Base-by-base conservation (phyloP, 2,329 filamentous ascomycete species). In the Trichoderma pleuroti region DNA sequence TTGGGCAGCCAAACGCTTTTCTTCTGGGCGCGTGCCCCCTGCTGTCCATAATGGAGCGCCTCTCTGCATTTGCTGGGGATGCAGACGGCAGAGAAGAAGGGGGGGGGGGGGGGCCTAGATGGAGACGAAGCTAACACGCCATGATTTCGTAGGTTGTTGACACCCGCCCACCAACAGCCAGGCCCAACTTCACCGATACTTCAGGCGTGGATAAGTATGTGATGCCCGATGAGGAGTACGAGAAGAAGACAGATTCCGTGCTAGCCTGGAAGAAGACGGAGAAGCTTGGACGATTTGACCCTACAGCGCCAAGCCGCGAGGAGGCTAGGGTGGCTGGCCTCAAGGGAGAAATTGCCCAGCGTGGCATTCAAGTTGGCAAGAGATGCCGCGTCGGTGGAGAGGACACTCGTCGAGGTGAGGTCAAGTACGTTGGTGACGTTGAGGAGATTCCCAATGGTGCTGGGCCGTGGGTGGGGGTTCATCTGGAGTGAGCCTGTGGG, bases 241-340 rank as follows among this genome's bases (percentile, higher is more conserved):
- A 94, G 79, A 89, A 90, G 77, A 93, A 94, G 78, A 85, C 90
- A 56, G 93, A 98, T 81, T 95, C 92, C 4, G 96, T 99, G 16
- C 87, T 98, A 28, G 93, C 94, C 7, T 98, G 94, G 94, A 99
- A 99, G 83, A 95, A 93, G 83, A 85, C 90, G n/a, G 91, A 97
- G 81, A 94, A 97, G 80, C 88, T 98, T n/a, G 96, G 96, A 64
- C 93, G 96, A 42, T 99, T 99, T 82, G 93, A 98, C 78, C 96
- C 96, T 14, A 86, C 91, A 75, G 93, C 94, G 9, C 90, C 92
- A 21, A 88, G 86, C 72, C 87, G 92, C 26, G 91, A 94, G 78
- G 86, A 93, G 78, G 87, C 92, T 73, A 92, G 92, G 79, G 84
- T 92, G 70, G 86, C 87, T 18, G 90, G 90, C 49, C 86, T 91